Percentiles rank a stretch among this genome's conserved stretches.
phyloP scores from a whole-genome alignment of 306 rosid genomes.

The Gynostemma pentaphyllum region DNA sequence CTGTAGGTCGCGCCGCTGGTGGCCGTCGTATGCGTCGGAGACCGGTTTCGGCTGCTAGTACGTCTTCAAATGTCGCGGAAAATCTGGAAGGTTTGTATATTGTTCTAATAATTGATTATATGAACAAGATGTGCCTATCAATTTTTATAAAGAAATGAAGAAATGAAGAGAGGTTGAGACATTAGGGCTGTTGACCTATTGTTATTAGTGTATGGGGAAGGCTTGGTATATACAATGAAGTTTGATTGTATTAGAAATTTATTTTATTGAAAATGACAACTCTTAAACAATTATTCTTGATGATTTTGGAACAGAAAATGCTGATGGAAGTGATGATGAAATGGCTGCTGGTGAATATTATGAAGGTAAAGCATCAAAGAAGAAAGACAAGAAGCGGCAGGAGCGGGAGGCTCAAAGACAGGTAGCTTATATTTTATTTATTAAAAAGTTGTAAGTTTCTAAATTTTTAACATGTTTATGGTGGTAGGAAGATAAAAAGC shows the following conservation, averaged over 20 bases:
- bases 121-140: background rate
- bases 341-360: constrained; percentile 30
- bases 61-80: constrained; percentile 48
- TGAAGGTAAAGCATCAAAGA: constrained; percentile 50
- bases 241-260: background rate
- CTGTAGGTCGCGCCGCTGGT: constrained; percentile 63
- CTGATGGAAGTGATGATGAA: constrained; percentile 74
- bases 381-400: constrained; percentile 75
- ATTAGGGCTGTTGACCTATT: background rate
- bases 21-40: constrained; percentile 87
- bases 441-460: background rate
- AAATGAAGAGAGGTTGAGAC: background rate
- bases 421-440: constrained; percentile 24
- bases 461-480: background rate
- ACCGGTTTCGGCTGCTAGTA: constrained; percentile 72
- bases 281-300: background rate
- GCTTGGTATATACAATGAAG: background rate
- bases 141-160: background rate
- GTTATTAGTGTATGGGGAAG: background rate
- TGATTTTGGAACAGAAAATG: constrained; percentile 32
- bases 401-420: constrained; percentile 89
- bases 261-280: background rate
- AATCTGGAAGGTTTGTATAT: constrained; percentile 42
- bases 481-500: background rate
- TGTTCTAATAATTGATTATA: no score